Conservation (phyloP, 2,329 filamentous ascomycete species). For the Apiospora malaysiana region DNA sequence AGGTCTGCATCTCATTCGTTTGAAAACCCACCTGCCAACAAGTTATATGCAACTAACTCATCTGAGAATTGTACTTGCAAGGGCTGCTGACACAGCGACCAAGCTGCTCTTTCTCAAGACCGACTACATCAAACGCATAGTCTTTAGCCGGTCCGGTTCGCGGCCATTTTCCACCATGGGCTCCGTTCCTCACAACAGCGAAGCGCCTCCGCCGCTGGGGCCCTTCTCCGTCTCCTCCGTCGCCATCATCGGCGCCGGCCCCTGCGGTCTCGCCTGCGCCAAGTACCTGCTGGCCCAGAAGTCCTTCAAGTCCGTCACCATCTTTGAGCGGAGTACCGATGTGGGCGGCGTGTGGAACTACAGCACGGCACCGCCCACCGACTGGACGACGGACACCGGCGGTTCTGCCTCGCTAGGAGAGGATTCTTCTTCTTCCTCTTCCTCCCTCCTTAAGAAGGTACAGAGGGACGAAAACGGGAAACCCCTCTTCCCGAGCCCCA, state of each 20-base stretch:
- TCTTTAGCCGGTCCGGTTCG: not conserved
- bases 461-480: slow-evolving; percentile 60
- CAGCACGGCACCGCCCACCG: slow-evolving; percentile 52
- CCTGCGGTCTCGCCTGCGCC: slow-evolving; percentile 77
- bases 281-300: slow-evolving; percentile 79
- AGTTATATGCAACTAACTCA: not conserved
- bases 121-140: not conserved
- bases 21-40: not conserved
- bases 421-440: no score
- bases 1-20: not conserved
- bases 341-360: slow-evolving; percentile 91
- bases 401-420: slow-evolving; percentile 31
- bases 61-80: not conserved
- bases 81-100: not conserved
- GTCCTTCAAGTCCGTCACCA: slow-evolving; percentile 69
- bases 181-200: slow-evolving; percentile 22
- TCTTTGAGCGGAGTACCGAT: slow-evolving; percentile 81
- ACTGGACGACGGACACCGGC: slow-evolving; percentile 21
- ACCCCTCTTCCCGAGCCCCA: slow-evolving; percentile 77
- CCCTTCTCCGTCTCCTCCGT: slow-evolving; percentile 63
- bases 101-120: not conserved
- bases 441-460: slow-evolving; percentile 59
- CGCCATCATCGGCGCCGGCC: slow-evolving; percentile 84
- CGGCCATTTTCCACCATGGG: slow-evolving; percentile 28
- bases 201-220: slow-evolving; percentile 20